Evolutionary conservation across 805 yeast genomes (phyloP), one percentile per base, ranked within the genome.

Genomic region (Lachancea meyersii): DNA sequence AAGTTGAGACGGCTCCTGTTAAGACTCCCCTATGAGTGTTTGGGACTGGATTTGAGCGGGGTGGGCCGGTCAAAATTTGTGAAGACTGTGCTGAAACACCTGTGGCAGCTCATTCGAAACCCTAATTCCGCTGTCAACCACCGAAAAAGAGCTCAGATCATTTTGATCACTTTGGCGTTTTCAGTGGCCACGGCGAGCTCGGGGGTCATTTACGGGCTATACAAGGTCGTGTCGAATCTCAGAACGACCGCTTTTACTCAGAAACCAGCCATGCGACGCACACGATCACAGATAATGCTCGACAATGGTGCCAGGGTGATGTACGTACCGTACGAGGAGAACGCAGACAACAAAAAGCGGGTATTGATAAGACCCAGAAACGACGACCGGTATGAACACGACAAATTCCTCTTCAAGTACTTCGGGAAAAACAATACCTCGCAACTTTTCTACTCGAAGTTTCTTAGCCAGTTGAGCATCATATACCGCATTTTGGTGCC

Each of bases 401-500:
- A 61, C 45, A 58, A 56, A 43, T 60, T 52, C 31, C 44, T 58
- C 16, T 61, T 60, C 44, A 61, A 60, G 42, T 49, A 52, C 31
- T 20, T 46, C 17, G 54, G 53, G 17, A 52, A 46, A 19, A 48
- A 41, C n/a, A 50, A 49, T 18, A 38, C 45, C 17, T 55, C 60
- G 5, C 58, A 60, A 35, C 38, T 69, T 16, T 66, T 70, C 50
- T 76, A 80, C 55, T 80, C 86, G 20, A 75, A 75, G 52, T 86
- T 87, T 53, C 62, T 86, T 46, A 77, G 77, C 47, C 94, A 88
- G 65, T 66, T 87, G 49, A 67, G 69, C 31, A 83, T 89, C 26
- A 75, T 89, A 31, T 83, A 94, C 82, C 74, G 77, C 53, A 83
- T 89, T 31, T 68, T 89, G 50, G 78, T 88, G n/a, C 97, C 97